A percentile compares a stretch with the other conserved stretches of the same genome.
phyloP scores from a whole-genome alignment of 2,329 filamentous ascomycete genomes.

The Berkeleyomyces basicola region DNA sequence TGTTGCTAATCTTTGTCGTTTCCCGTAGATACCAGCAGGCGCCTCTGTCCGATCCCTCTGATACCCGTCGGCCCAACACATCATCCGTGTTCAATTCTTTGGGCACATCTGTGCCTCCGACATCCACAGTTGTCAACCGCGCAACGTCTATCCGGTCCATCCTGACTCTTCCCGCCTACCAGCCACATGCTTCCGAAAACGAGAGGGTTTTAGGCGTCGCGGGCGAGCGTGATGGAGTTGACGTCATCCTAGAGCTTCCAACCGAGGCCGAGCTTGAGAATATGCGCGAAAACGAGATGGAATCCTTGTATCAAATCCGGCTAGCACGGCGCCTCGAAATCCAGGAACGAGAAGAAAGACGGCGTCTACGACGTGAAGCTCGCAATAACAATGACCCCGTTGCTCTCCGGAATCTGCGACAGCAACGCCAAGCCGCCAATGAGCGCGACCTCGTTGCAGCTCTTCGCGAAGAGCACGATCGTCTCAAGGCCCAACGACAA shows the following conservation, averaged over 20 bases:
- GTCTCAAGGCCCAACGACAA: slow-evolving; percentile 40
- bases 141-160: slow-evolving; percentile 82
- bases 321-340: slow-evolving; percentile 58
- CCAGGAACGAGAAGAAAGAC: slow-evolving; percentile 61
- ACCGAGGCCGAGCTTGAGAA: slow-evolving; percentile 63
- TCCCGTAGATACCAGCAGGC: slow-evolving; percentile 12
- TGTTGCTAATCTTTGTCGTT: neutral
- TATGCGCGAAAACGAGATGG: slow-evolving; percentile 79
- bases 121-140: slow-evolving; percentile 41
- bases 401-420: slow-evolving; percentile 50
- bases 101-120: slow-evolving; percentile 5
- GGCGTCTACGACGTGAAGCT: slow-evolving; percentile 53
- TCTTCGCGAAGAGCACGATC: slow-evolving; percentile 37
- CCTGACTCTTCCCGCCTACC: slow-evolving; percentile 82
- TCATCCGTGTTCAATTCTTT: slow-evolving; percentile 3
- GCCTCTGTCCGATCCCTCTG: slow-evolving; percentile 11
- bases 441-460: slow-evolving; percentile 41
- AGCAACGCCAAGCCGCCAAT: slow-evolving; percentile 32
- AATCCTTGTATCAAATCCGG: slow-evolving; percentile 78
- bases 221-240: slow-evolving; percentile 81
- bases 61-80: slow-evolving; percentile 5
- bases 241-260: slow-evolving; percentile 74
- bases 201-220: slow-evolving; percentile 77
- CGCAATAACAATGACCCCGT: slow-evolving; percentile 51
- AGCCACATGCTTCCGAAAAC: slow-evolving; percentile 50